These are phyloP conservation scores for Pueraria montana DNA, from an alignment of 306 rosid species.

Conservation along the genomic window DNA sequence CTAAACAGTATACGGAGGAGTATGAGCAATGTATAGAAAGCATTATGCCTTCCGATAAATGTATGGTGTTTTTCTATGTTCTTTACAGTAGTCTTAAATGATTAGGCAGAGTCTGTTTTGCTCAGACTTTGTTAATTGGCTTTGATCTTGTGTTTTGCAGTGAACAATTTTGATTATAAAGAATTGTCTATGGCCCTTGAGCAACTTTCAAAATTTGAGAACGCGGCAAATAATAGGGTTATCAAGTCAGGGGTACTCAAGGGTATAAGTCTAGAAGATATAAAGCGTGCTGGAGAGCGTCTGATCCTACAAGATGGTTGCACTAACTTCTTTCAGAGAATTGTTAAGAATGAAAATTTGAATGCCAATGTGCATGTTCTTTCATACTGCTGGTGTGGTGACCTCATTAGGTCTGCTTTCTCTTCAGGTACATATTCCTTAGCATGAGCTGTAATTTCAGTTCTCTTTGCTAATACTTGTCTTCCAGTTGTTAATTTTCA, in stretches of 20 bases:
- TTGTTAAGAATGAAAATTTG: slow-evolving; percentile 71
- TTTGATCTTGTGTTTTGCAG: slow-evolving; percentile 64
- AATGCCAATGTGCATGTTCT: slow-evolving; percentile 83
- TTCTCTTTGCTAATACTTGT: slow-evolving; percentile 29
- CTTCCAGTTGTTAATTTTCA: slow-evolving; percentile 36
- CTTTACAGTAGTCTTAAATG: slow-evolving; percentile 31
- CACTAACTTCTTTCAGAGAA: slow-evolving; percentile 71
- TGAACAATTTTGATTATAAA: slow-evolving; percentile 62
- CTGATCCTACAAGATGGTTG: slow-evolving; percentile 92
- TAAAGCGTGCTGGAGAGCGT: slow-evolving; percentile 96
- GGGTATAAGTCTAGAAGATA: slow-evolving; percentile 88
- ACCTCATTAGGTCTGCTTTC: slow-evolving; percentile 90
- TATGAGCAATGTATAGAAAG: slow-evolving; percentile 89
- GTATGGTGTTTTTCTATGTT: slow-evolving; percentile 57
- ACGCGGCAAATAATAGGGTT: slow-evolving; percentile 84
- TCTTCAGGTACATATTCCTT: slow-evolving; percentile 73
- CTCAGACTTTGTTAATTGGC: slow-evolving; percentile 44
- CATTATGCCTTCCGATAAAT: slow-evolving; percentile 68
- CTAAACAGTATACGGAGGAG: slow-evolving; percentile 92
- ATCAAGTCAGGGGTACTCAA: slow-evolving; percentile 89
- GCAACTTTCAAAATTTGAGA: slow-evolving; percentile 89
- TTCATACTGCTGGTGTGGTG: slow-evolving; percentile 99
- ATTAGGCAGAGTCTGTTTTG: slow-evolving; percentile 30
- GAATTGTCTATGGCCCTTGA: slow-evolving; percentile 73
- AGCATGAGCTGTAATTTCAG: slow-evolving; percentile 32